phyloP scores from a whole-genome alignment of 345 rosid genomes.

The rapeseed (Brassica napus) region Da-Ae NC_063447.1:48497501-48498000 shows the following conservation, averaged over 20 bases:
- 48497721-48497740: slow-evolving; percentile 51
- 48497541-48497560: not conserved
- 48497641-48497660: slow-evolving; percentile 86
- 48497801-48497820: slow-evolving; percentile 77
- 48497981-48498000: slow-evolving; percentile 91
- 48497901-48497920: slow-evolving; percentile 77
- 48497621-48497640: slow-evolving; percentile 79
- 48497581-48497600: slow-evolving; percentile 97
- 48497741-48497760: slow-evolving; percentile 76
- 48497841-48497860: not conserved
- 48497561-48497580: slow-evolving; percentile 61
- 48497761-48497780: slow-evolving; percentile 85
- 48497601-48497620: slow-evolving; percentile 85
- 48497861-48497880: not conserved
- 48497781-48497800: slow-evolving; percentile 79
- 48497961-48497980: slow-evolving; percentile 76
- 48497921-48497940: slow-evolving; percentile 96
- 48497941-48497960: slow-evolving; percentile 96
- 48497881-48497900: not conserved
- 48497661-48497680: slow-evolving; percentile 13
- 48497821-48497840: slow-evolving; percentile 56
- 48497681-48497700: not conserved
- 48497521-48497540: not conserved
- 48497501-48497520: slow-evolving; percentile 54
- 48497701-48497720: not conserved